Conservation (phyloP, 2,329 filamentous ascomycete genomes). For the Aspergillus aculeatus region DNA sequence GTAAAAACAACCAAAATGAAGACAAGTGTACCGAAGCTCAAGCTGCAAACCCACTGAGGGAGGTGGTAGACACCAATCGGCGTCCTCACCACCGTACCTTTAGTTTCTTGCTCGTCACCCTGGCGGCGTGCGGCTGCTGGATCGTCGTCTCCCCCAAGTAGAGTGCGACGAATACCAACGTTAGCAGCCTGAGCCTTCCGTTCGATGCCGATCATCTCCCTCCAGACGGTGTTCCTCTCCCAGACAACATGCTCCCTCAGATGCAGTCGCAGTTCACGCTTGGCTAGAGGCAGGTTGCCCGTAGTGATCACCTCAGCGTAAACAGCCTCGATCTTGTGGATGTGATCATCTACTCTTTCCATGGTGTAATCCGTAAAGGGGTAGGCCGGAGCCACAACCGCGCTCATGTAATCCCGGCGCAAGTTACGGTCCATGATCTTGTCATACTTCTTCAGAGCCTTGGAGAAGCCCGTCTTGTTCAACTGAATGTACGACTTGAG, state of each 20-base stretch:
- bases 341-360: slow-evolving; percentile 67
- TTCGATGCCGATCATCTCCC: slow-evolving; percentile 98
- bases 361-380: slow-evolving; percentile 76
- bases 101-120: slow-evolving; percentile 71
- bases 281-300: slow-evolving; percentile 73
- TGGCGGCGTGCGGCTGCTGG: slow-evolving; percentile 70
- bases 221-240: slow-evolving; percentile 98
- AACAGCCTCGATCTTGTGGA: slow-evolving; percentile 70
- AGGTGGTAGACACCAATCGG: slow-evolving; percentile 74
- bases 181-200: slow-evolving; percentile 91
- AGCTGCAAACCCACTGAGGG: slow-evolving; percentile 80
- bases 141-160: slow-evolving; percentile 73
- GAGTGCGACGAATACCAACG: slow-evolving; percentile 72
- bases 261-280: slow-evolving; percentile 83
- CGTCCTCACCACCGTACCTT: slow-evolving; percentile 69
- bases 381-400: slow-evolving; percentile 72
- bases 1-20: slow-evolving; percentile 71
- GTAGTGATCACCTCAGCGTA: slow-evolving; percentile 82
- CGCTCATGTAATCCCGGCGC: slow-evolving; percentile 71
- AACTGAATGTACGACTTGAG: slow-evolving; percentile 94
- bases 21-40: slow-evolving; percentile 75
- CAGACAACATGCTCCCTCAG: slow-evolving; percentile 95
- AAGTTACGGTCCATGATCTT: slow-evolving; percentile 86
- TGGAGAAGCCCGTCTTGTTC: slow-evolving; percentile 93
- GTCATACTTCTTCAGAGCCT: slow-evolving; percentile 97